phyloP scores from a whole-genome alignment of 768 basidiomycete species.

The Calocybe indica region DNA sequence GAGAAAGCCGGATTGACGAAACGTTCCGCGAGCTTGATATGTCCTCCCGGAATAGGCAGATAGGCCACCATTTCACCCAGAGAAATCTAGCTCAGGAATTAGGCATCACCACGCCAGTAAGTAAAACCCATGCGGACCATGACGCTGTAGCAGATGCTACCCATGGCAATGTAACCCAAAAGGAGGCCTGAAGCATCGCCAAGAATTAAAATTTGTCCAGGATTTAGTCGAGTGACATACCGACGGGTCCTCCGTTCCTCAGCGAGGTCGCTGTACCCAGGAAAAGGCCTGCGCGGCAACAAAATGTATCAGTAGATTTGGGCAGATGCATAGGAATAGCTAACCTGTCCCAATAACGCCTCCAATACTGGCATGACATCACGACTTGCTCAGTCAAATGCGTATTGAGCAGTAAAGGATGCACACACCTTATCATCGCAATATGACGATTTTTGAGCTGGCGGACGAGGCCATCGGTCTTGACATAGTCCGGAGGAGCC shows the following conservation, averaged over 20 bases:
- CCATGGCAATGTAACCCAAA: slow-evolving; percentile 63
- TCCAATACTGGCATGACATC: slow-evolving; percentile 38
- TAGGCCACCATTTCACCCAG: slow-evolving; percentile 75
- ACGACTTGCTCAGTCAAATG: neutral
- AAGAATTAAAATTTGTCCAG: neutral
- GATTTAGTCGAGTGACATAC: slow-evolving; percentile 21
- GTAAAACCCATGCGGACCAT: slow-evolving; percentile 41
- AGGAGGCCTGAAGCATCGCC: slow-evolving; percentile 40
- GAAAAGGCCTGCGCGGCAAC: slow-evolving; percentile 29
- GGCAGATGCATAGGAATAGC: slow-evolving; percentile 10
- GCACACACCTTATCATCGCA: slow-evolving; percentile 66
- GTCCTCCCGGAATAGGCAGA: slow-evolving; percentile 74
- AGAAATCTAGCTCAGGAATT: slow-evolving; percentile 38
- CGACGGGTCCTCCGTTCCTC: slow-evolving; percentile 61
- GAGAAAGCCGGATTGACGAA: slow-evolving; percentile 77
- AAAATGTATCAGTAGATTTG: neutral
- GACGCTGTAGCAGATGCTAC: slow-evolving; percentile 62
- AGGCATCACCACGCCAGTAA: neutral
- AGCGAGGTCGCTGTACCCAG: slow-evolving; percentile 52
- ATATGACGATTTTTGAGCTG: slow-evolving; percentile 76
- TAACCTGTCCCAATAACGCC: slow-evolving; percentile 58
- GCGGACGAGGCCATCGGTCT: slow-evolving; percentile 32
- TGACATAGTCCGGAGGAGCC: slow-evolving; percentile 11
- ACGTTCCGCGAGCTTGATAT: slow-evolving; percentile 76
- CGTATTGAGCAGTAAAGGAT: neutral